Conservation (phyloP, 2,329 filamentous ascomycete species). For the Macroventuria anomochaeta region DNA sequence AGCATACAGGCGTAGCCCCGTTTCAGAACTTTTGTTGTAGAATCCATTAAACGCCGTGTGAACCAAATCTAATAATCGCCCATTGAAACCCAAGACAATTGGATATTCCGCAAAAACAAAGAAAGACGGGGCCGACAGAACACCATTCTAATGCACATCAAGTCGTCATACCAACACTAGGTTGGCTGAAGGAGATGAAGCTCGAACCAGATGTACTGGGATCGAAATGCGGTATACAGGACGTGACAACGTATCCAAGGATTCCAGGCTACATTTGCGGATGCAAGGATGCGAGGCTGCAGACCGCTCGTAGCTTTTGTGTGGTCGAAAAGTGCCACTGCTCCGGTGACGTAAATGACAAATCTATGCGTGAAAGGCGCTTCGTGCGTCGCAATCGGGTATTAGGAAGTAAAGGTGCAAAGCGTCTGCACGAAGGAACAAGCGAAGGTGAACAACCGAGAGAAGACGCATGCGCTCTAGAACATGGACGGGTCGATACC, state of each 20-base stretch:
- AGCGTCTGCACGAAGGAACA: constrained; percentile 13
- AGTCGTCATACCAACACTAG: constrained; percentile 38
- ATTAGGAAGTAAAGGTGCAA: constrained; percentile 30
- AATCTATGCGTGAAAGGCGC: constrained; percentile 33
- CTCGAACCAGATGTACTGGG: constrained; percentile 36
- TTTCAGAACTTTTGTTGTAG: constrained; percentile 35
- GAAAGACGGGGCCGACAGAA: constrained; percentile 25
- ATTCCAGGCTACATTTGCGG: constrained; percentile 19
- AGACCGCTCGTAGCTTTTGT: constrained; percentile 8
- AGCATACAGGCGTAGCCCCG: constrained; percentile 23
- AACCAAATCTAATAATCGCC: constrained; percentile 29
- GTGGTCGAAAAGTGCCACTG: constrained; percentile 5
- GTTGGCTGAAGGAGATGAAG: constrained; percentile 37
- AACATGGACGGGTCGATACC: constrained; percentile 63
- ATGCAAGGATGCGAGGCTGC: constrained; percentile 5
- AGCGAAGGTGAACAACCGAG: constrained; percentile 1
- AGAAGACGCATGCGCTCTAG: constrained; percentile 23
- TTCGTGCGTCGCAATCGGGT: constrained; percentile 31
- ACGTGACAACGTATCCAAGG: constrained; percentile 29
- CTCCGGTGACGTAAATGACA: constrained; percentile 14
- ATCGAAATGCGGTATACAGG: constrained; percentile 27
- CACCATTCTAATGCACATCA: constrained; percentile 47
- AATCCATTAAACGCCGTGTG: constrained; percentile 32
- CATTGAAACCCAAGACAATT: constrained; percentile 17
- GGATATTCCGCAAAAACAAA: constrained; percentile 33